Evolutionary conservation across 768 basidiomycete species (phyloP), one percentile per base, ranked within the genome.

Genomic region (Termitomyces sp.): DNA sequence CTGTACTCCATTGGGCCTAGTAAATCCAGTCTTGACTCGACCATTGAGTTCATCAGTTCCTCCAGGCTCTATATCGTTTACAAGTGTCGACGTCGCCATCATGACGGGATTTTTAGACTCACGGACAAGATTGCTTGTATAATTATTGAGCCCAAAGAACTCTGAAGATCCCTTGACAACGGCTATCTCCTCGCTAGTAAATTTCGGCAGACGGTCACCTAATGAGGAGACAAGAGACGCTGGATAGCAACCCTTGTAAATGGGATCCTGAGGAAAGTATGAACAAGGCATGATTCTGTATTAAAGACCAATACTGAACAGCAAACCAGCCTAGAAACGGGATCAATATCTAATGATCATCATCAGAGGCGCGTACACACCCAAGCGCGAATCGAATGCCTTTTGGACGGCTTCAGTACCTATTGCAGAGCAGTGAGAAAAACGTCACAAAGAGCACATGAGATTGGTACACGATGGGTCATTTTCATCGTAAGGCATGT

Each of bases 171-270:
- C 82, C 46, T 81, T 79, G 41, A 88, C 82, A 18, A 87, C 69
- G 1, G 69, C 67, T n/a, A 80, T 57, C 59, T 88, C 84, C 32
- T 83, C 84, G 2, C 72, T 60, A 1, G 83, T 80, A 62, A 85
- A 85, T 26, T 75, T 72, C 1, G 82, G 82, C 3, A 88, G 78
- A 16, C 82, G 79, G 47, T 77, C 75, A 13, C 81, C 80, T 40
- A 83, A 70, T 52, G 81, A 74, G 20, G 74, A 66, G 49, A 77
- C 75, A 58, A 87, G 74, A 50, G 75, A 75, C 0, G 68, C 64
- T 2, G 89, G 88, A 70, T 89, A 91, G 46, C 78, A 70, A 2
- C 88, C 88, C 48, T 85, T 83, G 72, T 88, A 88, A 58, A 89
- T 86, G 4, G 86, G 86, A 66, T 87, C 82, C 78, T 79, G 73